Conservation (phyloP, 148 eudicot genomes). For the Nepenthes mirabilis region DNA sequence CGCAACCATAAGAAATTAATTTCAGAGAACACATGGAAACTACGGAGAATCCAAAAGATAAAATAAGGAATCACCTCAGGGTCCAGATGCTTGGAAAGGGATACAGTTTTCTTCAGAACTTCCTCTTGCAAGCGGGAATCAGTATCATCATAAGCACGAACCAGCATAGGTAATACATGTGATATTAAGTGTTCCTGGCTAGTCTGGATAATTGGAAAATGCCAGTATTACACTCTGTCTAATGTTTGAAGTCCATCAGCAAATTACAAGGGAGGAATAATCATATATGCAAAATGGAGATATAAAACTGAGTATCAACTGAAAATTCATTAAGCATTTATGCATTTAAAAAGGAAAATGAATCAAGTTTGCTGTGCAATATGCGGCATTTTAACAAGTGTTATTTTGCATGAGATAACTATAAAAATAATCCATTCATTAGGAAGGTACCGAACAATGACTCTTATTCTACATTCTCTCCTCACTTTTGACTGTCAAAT, state of each 20-base stretch:
- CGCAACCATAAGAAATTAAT: no score
- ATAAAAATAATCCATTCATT: no score
- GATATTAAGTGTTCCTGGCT: conserved; percentile 63
- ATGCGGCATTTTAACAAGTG: no score
- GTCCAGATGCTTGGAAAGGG: conserved; percentile 78
- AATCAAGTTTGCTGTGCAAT: no score
- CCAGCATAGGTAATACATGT: conserved; percentile 85
- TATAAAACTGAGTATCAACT: no score
- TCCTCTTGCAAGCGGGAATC: conserved; percentile 99
- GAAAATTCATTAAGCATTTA: no score
- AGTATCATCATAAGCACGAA: conserved; percentile 91
- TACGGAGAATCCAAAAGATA: background rate
- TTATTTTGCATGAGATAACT: no score
- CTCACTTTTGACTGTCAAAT: no score
- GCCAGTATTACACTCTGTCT: background rate
- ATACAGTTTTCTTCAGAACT: conserved; percentile 62
- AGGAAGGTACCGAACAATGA: no score
- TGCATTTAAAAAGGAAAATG: no score
- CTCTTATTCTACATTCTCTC: no score
- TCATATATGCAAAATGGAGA: no score
- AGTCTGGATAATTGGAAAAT: conserved; percentile 28
- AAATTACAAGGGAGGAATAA: background rate
- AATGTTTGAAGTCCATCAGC: background rate
- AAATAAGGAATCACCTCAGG: conserved; percentile 41
- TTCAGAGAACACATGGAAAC: background rate